phyloP scores from a whole-genome alignment of 192 early-diverging fungal genomes.

The Irineochytrium annulatum region DNA sequence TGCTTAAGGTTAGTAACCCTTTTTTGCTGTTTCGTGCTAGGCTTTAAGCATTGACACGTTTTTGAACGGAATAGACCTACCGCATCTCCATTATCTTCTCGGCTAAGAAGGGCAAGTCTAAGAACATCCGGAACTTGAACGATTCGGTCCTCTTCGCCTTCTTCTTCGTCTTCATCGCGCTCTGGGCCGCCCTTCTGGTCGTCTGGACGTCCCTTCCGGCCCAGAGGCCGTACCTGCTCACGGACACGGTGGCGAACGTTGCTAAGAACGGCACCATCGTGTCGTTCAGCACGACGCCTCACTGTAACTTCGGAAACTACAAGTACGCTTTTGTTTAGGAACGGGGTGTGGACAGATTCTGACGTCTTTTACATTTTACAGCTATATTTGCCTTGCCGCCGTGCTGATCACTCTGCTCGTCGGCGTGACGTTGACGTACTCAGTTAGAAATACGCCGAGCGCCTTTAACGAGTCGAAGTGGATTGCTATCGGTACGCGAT shows the following conservation, averaged over 20 bases:
- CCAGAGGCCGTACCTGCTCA: background rate
- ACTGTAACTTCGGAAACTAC: background rate
- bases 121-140: background rate
- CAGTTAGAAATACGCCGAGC: conserved; percentile 4
- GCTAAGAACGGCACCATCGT: background rate
- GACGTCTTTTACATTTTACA: background rate
- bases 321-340: no score
- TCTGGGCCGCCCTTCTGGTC: background rate
- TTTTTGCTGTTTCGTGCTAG: no score
- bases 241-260: background rate
- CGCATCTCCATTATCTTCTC: background rate
- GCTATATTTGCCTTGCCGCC: background rate
- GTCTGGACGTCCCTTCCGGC: background rate
- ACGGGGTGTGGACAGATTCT: no score
- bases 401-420: background rate
- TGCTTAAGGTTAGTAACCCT: background rate
- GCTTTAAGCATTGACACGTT: no score
- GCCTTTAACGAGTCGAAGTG: conserved; percentile 15
- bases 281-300: background rate
- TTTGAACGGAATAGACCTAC: background rate
- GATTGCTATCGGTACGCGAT: background rate
- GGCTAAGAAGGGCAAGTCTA: background rate
- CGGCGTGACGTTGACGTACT: background rate
- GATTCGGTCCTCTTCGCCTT: background rate
- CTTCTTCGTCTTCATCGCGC: background rate